Evolutionary conservation across 495 filamentous ascomycete species (phyloP).

Genomic region (Saxispiralis lemnorum): DNA sequence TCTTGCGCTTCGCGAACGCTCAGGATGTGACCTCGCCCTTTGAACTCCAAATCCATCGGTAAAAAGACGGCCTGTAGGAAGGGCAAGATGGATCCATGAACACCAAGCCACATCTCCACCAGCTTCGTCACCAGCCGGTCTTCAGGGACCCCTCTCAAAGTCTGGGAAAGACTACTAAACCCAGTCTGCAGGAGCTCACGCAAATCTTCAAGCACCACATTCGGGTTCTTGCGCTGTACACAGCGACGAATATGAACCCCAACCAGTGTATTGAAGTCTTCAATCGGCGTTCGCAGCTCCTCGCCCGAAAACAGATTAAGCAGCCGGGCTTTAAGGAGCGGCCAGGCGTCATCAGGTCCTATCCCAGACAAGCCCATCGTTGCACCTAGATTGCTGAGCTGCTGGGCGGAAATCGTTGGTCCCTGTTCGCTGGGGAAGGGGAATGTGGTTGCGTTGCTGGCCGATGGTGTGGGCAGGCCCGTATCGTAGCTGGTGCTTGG

Average conservation of each 20-base stretch:
- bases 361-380: slow-evolving; percentile 60
- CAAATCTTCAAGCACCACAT: slow-evolving; percentile 46
- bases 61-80: slow-evolving; percentile 95
- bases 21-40: slow-evolving; percentile 64
- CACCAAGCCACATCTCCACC: slow-evolving; percentile 82
- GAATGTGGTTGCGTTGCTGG: slow-evolving; percentile 8
- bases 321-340: slow-evolving; percentile 76
- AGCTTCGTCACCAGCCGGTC: slow-evolving; percentile 69
- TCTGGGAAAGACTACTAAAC: slow-evolving; percentile 71
- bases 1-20: slow-evolving; percentile 56
- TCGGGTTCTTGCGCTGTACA: slow-evolving; percentile 22
- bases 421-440: slow-evolving; percentile 9
- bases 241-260: slow-evolving; percentile 22
- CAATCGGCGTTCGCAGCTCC: slow-evolving; percentile 71
- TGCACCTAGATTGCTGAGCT: slow-evolving; percentile 16
- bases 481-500: slow-evolving; percentile 17
- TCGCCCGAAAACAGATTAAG: slow-evolving; percentile 86
- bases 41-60: slow-evolving; percentile 85
- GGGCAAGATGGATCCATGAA: slow-evolving; percentile 75
- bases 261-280: slow-evolving; percentile 85
- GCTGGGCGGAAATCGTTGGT: slow-evolving; percentile 4
- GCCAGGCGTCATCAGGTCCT: slow-evolving; percentile 85
- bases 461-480: slow-evolving; percentile 16
- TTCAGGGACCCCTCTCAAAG: slow-evolving; percentile 55
- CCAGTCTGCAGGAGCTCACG: slow-evolving; percentile 64